Percentiles rank a stretch among this genome's conserved stretches.
Conservation (phyloP, 2,329 filamentous ascomycete genomes). For the Fusarium subglutinans region DNA sequence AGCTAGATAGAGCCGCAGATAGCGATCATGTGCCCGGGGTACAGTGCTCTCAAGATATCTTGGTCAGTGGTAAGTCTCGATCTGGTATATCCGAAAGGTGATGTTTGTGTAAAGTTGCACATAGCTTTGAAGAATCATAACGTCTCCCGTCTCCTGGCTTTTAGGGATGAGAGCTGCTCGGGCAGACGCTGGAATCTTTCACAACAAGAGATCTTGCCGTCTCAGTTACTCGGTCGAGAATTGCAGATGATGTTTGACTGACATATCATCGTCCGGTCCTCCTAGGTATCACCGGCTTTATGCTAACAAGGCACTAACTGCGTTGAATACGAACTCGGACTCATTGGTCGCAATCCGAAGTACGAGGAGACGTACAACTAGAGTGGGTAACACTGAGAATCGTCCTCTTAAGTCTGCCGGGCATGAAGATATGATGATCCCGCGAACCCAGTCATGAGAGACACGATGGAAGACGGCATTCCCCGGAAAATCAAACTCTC, state of each 20-base stretch:
- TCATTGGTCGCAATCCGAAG: neutral
- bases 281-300: neutral
- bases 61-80: slow-evolving; percentile 66
- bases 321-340: neutral
- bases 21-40: slow-evolving; percentile 66
- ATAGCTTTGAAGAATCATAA: slow-evolving; percentile 73
- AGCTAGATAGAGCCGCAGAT: slow-evolving; percentile 77
- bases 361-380: neutral
- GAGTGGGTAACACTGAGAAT: neutral
- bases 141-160: slow-evolving; percentile 64
- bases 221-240: neutral
- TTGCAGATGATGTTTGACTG: neutral
- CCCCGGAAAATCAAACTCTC: neutral
- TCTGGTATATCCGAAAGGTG: slow-evolving; percentile 64
- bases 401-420: neutral
- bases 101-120: slow-evolving; percentile 73
- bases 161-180: slow-evolving; percentile 65
- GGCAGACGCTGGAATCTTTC: slow-evolving; percentile 63
- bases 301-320: neutral
- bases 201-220: neutral
- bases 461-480: neutral
- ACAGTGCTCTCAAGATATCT: slow-evolving; percentile 42
- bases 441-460: neutral
- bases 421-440: neutral
- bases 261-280: neutral